Evolutionary conservation across 2,329 filamentous ascomycete species (phyloP).

Genomic region (Aureobasidium sp.): DNA sequence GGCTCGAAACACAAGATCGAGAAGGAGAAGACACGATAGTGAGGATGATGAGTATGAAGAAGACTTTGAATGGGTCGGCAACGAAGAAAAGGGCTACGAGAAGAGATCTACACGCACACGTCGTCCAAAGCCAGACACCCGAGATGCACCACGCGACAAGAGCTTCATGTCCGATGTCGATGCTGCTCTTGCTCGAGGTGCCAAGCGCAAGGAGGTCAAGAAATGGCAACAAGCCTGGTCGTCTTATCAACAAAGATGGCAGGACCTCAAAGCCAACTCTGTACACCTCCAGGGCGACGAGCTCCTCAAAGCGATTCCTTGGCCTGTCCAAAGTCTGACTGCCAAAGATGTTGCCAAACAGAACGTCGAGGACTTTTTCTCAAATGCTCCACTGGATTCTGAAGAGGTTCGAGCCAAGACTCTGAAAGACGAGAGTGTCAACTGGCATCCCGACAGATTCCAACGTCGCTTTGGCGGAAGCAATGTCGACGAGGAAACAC

Average conservation of each 20-base stretch:
- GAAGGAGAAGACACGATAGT: conserved; percentile 28
- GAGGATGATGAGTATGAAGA: conserved; percentile 30
- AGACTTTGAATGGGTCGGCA: conserved; percentile 24
- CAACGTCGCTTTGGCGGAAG: conserved; percentile 75
- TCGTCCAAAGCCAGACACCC: conserved; percentile 42
- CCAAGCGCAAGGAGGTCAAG: conserved; percentile 52
- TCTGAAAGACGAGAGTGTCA: conserved; percentile 77
- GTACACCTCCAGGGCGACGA: not conserved
- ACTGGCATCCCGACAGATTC: conserved; percentile 98
- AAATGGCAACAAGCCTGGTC: conserved; percentile 57
- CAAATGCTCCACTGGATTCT: conserved; percentile 39
- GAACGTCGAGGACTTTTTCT: conserved; percentile 63
- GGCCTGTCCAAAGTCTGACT: conserved; percentile 64
- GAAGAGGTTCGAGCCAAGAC: conserved; percentile 35
- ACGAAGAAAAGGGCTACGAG: conserved; percentile 53
- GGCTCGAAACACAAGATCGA: conserved; percentile 30
- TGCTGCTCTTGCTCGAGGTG: conserved; percentile 59
- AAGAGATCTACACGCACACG: conserved; percentile 41
- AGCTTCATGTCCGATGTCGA: conserved; percentile 45
- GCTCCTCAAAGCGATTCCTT: conserved; percentile 45
- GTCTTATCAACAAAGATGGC: conserved; percentile 60
- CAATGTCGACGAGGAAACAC: conserved; percentile 61
- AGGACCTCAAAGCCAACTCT: conserved; percentile 33
- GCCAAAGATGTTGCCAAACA: conserved; percentile 51
- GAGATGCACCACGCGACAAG: conserved; percentile 4